Conservation (phyloP, 306 rosid species). For the Trichosanthes truncata region DNA sequence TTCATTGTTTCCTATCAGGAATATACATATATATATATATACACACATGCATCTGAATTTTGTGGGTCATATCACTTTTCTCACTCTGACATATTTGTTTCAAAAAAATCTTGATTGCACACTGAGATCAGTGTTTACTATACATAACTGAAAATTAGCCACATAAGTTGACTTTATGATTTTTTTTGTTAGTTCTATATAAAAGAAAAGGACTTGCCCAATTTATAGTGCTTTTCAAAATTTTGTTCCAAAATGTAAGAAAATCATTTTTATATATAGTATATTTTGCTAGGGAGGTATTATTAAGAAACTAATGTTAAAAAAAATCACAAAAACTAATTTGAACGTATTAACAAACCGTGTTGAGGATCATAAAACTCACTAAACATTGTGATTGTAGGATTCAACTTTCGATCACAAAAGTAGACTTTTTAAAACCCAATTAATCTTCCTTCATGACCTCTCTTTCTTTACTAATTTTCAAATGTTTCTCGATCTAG, state of each 20-base stretch:
- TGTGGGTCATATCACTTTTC: neutral
- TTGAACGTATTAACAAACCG: neutral
- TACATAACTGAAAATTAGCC: neutral
- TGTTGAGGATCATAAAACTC: neutral
- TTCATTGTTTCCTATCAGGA: neutral
- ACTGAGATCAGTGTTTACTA: neutral
- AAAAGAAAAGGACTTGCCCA: no score
- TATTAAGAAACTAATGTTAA: no score
- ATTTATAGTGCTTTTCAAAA: no score
- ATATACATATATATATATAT: neutral
- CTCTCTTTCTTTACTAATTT: no score
- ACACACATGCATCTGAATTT: neutral
- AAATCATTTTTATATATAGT: no score
- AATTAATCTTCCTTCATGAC: no score
- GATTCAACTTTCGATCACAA: no score
- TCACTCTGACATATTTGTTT: neutral
- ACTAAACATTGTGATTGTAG: no score
- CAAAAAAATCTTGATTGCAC: neutral
- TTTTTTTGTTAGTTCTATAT: no score
- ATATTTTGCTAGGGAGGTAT: neutral
- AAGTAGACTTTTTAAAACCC: no score
- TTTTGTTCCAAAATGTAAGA: no score
- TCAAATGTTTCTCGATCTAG: no score
- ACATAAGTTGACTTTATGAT: neutral
- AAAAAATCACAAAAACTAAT: neutral